Evolutionary conservation across 148 eudicot genomes (phyloP), one percentile per base, ranked within the genome.

Genomic region (Cornus controversa): DNA sequence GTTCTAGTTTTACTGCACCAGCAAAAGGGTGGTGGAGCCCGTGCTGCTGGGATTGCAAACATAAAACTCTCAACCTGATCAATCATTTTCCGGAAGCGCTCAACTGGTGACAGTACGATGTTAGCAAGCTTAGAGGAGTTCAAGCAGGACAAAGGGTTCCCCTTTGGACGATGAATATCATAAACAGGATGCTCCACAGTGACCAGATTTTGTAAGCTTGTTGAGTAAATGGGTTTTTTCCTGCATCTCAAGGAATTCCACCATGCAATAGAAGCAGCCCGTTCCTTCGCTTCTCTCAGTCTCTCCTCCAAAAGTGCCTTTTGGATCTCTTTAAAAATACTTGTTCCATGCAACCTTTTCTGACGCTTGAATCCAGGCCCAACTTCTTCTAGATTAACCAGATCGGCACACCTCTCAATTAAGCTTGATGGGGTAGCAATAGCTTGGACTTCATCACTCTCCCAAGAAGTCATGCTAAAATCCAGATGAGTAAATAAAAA

Each of bases 41-140:
- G 93, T 70, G 99, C 99, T 68, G 99, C 98, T 26, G 99, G 99
- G 84, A 96, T 96, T 72, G 97, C 91, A 87, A 96, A 96, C 99
- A 96, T 93, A 85, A 92, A 96, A 80, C 93, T 90, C 79, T 92
- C 99, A 68, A 96, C 92, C 82, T 89, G 94, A 85, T 91, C 94
- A 79, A 81, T 89, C 89, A 91, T 91, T 77, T 81, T 88, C 58
- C 80, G 79, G 69, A 96, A 93, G 74, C 94, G 90, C 72, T 93
- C 97, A 82, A 88, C 97, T 6, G 99, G 98, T 62, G 99, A 93
- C 80, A 93, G 79, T 71, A 96, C 84, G 74, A 94, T 84, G n/a
- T 96, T 88, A 50, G 92, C 89, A 84, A 96, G 95, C 89, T 82
- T 87, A 72, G 97, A 85, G 69, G 93, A 93, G 84, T 75, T 87